Evolutionary conservation across 139 green algal species (phyloP), one percentile per base, ranked within the genome.

Genomic region (Chlamydomonas incerta): DNA sequence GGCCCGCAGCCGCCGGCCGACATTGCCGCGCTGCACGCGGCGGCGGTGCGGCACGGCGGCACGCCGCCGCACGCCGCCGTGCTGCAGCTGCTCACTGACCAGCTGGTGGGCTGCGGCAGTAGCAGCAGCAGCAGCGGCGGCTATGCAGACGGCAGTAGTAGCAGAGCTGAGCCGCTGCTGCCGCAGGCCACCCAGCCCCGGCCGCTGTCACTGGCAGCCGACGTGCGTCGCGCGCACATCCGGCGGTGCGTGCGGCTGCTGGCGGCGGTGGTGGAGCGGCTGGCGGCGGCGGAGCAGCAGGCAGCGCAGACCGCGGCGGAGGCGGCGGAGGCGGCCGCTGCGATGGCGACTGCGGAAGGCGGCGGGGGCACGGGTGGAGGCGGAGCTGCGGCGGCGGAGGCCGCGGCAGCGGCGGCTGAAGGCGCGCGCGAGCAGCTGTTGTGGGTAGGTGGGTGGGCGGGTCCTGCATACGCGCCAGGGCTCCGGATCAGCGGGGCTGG

Each of bases 171-270:
- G 41, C 41, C 41, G 41, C 41, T 8, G 6, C 41, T 13, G 41
- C 41, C 41, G 6, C 41, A 50, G 41, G 6, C 41, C 41, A 5
- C 41, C 41, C 74, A 37, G 74, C 74, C 2, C 35, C 35, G 47
- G 29, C 50, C 8, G 60, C 62, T 63, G 55, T 13, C 24, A 20
- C 20, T 71, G 29, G 29, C 75, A 18, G 60, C 37, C 13, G 75
- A 83, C 37, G 75, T 83, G 3, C 75, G 60, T 4, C 37, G 28
- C 14, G 35, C 75, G 35, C 41, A 83, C 28, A 9, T 83, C 11
- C 60, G 75, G 23, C 60, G 65, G 13, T 62, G 57, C n/a, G 75
- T 83, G 37, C 60, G 72, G 75, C 60, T 83, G 37, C 37, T 83
- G 58, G 60, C 75, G 60, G 75, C 75, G 35, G 37, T 83, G 6